Conservation (phyloP, 2,329 filamentous ascomycete species). For the Fusarium irregulare region DNA sequence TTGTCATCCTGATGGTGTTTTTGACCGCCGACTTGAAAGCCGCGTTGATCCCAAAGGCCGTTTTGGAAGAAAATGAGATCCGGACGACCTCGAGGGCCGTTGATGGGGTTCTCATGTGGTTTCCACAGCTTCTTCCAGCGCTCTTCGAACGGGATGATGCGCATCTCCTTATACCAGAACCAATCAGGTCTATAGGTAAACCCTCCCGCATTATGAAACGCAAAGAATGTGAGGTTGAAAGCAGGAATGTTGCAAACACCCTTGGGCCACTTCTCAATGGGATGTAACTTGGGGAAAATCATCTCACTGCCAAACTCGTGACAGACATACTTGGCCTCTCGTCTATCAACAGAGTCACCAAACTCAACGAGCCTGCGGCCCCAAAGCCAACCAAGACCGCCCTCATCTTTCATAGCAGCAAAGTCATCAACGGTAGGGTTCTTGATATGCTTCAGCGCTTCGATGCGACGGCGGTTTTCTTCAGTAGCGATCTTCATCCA, state of each 20-base stretch:
- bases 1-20: not conserved
- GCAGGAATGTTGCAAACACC: not conserved
- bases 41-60: slow-evolving; percentile 4
- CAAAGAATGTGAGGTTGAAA: not conserved
- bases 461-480: not conserved
- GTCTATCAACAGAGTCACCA: slow-evolving; percentile 9
- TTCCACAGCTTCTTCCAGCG: slow-evolving; percentile 8
- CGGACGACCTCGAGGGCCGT: not conserved
- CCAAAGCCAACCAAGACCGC: slow-evolving; percentile 5
- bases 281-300: not conserved
- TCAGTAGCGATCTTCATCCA: slow-evolving; percentile 1
- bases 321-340: not conserved
- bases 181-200: slow-evolving; percentile 1
- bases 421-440: not conserved
- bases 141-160: slow-evolving; percentile 2
- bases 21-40: slow-evolving; percentile 2
- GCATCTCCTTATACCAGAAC: slow-evolving; percentile 13
- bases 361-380: slow-evolving; percentile 1
- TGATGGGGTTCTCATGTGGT: not conserved
- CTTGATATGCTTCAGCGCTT: not conserved
- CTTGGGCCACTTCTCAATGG: not conserved
- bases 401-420: not conserved
- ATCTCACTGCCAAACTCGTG: slow-evolving; percentile 9
- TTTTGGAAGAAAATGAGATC: slow-evolving; percentile 6
- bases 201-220: not conserved